phyloP scores from a whole-genome alignment of 2,329 filamentous ascomycete genomes.

The Fusarium scirpi region DNA sequence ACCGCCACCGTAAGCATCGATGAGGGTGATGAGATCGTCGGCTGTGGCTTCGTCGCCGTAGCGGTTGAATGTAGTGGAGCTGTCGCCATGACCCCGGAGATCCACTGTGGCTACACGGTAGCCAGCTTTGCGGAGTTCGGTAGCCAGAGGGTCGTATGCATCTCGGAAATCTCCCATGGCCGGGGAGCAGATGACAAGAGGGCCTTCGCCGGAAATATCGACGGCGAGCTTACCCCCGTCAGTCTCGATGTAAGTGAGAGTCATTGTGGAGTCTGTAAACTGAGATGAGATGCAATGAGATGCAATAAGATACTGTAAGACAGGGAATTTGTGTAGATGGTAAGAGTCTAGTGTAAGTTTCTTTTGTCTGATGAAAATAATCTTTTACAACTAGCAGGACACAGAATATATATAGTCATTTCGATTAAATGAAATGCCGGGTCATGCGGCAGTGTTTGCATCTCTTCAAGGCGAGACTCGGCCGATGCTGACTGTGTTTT shows the following conservation, averaged over 20 bases:
- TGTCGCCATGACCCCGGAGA: conserved; percentile 33
- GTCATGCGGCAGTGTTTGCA: background rate
- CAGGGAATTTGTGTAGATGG: rapidly evolving
- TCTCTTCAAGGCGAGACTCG: background rate
- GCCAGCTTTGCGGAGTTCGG: conserved; percentile 6
- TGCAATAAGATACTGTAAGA: background rate
- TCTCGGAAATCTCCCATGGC: conserved; percentile 34
- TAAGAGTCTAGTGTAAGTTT: rapidly evolving
- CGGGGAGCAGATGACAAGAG: conserved; percentile 33
- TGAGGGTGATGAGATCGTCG: conserved; percentile 15
- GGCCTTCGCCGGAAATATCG: conserved; percentile 21
- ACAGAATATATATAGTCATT: conserved; percentile 3
- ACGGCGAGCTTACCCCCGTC: conserved; percentile 33
- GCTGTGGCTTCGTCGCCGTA: conserved; percentile 32
- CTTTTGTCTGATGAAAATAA: background rate
- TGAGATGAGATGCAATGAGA: too few relatives aligned
- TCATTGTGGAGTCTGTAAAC: background rate
- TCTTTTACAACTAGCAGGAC: rapidly evolving
- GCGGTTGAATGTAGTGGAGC: conserved; percentile 10
- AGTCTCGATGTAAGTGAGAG: conserved; percentile 27
- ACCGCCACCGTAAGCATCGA: conserved; percentile 15
- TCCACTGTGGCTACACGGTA: conserved; percentile 31
- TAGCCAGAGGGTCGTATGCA: conserved; percentile 18
- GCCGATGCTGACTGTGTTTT: background rate
- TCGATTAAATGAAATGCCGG: background rate